These are phyloP conservation scores for Apiospora malaysiana DNA, from an alignment of 2,329 filamentous ascomycete genomes.

Conservation along the genomic window DNA sequence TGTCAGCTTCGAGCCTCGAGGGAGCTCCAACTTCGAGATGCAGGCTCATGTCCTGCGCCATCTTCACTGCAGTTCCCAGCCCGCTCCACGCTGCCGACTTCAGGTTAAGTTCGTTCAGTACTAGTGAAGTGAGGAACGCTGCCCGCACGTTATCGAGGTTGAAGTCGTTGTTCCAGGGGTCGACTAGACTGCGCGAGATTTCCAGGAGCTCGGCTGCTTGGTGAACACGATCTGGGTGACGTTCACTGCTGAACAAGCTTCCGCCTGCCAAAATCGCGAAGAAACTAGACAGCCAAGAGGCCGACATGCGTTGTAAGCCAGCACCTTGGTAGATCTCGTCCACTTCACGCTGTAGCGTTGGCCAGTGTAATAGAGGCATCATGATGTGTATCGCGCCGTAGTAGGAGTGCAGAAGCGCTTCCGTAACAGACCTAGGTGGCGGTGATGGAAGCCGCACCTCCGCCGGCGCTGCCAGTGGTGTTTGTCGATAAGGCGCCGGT, in stretches of 20 bases:
- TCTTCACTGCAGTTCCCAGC: conserved; percentile 79
- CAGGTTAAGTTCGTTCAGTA: conserved; percentile 83
- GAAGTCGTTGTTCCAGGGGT: conserved; percentile 82
- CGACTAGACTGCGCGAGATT: conserved; percentile 70
- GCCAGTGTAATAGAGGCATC: conserved; percentile 89
- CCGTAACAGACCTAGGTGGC: conserved; percentile 72
- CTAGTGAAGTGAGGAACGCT: conserved; percentile 76
- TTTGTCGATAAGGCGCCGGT: conserved; percentile 70
- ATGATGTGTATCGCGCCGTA: conserved; percentile 77
- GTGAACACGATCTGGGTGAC: conserved; percentile 58
- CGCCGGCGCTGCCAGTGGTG: conserved; percentile 50
- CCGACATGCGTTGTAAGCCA: conserved; percentile 63
- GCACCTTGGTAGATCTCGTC: conserved; percentile 76
- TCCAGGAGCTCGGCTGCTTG: conserved; percentile 71
- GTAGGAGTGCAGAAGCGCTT: conserved; percentile 78
- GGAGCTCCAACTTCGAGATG: conserved; percentile 77
- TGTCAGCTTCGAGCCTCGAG: conserved; percentile 80
- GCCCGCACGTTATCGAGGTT: conserved; percentile 77
- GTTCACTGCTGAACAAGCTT: conserved; percentile 70
- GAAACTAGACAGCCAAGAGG: conserved; percentile 79
- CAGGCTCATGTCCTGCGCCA: conserved; percentile 83
- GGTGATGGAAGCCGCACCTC: conserved; percentile 66
- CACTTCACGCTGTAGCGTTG: conserved; percentile 76
- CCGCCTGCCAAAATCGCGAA: conserved; percentile 86
- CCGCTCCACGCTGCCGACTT: conserved; percentile 86